Evolutionary conservation across 78 protist species (phyloP).

Genomic region (Dictyostelium discoideum): DNA sequence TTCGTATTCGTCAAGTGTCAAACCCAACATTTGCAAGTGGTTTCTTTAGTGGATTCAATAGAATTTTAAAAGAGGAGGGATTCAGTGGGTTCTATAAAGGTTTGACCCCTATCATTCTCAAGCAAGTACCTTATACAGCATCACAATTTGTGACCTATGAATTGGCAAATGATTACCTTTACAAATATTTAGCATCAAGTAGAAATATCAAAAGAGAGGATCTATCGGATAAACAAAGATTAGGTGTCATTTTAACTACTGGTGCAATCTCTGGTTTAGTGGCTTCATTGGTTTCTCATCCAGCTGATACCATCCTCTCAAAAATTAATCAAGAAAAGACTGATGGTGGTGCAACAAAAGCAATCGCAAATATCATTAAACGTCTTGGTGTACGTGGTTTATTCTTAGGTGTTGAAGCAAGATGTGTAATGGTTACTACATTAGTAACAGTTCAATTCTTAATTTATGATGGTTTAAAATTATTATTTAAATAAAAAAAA

Average conservation of each 20-base stretch:
- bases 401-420: conserved; percentile 63
- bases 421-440: conserved; percentile 81
- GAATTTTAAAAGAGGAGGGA: conserved; percentile 45
- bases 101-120: conserved; percentile 87
- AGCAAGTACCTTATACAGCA: conserved; percentile 97
- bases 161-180: conserved; percentile 65
- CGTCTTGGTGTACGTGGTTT: conserved; percentile 63
- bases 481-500: conserved; percentile 39
- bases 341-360: conserved; percentile 64
- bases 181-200: conserved; percentile 6
- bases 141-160: conserved; percentile 87
- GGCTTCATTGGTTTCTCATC: conserved; percentile 96
- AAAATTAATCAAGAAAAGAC: conserved; percentile 78
- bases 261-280: conserved; percentile 95
- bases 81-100: conserved; percentile 73
- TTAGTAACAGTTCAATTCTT: conserved; percentile 67
- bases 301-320: conserved; percentile 93
- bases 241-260: conserved; percentile 88
- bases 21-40: conserved; percentile 74
- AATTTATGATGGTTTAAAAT: conserved; percentile 67
- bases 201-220: conserved; percentile 11
- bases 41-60: conserved; percentile 13
- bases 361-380: conserved; percentile 62
- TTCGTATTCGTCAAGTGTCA: conserved; percentile 72
- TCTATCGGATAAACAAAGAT: conserved; percentile 61